phyloP scores from a whole-genome alignment of 495 filamentous ascomycete genomes.

The Bathelium albidoporum region DNA sequence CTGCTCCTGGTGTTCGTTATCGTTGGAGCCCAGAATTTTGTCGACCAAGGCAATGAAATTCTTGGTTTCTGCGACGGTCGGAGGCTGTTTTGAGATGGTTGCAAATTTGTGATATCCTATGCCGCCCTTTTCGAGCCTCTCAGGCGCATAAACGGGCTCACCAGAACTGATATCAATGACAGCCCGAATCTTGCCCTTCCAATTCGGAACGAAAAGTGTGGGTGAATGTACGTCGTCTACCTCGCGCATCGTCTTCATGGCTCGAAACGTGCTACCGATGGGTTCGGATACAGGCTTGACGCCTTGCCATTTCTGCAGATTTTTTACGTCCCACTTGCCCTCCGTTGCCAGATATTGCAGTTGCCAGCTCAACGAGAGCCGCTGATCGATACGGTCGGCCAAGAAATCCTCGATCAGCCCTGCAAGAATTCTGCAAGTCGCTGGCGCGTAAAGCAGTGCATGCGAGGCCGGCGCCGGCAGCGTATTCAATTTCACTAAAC shows the following conservation, averaged over 20 bases:
- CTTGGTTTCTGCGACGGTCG: constrained; percentile 61
- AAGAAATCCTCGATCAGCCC: constrained; percentile 80
- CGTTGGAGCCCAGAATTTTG: constrained; percentile 30
- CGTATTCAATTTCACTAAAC: constrained; percentile 57
- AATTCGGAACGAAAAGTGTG: constrained; percentile 57
- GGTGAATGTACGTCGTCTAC: constrained; percentile 78
- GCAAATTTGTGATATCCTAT: constrained; percentile 81
- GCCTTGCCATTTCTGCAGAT: constrained; percentile 80
- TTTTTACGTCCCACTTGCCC: constrained; percentile 98
- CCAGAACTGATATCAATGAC: constrained; percentile 86
- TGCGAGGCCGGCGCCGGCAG: constrained; percentile 74
- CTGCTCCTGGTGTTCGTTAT: constrained; percentile 33
- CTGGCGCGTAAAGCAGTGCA: constrained; percentile 69
- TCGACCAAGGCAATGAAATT: constrained; percentile 75
- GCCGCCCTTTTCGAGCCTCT: constrained; percentile 59
- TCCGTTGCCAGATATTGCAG: constrained; percentile 72
- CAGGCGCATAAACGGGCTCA: constrained; percentile 71
- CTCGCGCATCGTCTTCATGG: constrained; percentile 81
- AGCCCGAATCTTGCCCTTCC: constrained; percentile 54
- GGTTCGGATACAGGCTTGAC: constrained; percentile 66
- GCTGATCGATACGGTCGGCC: constrained; percentile 58
- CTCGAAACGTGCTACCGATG: constrained; percentile 66
- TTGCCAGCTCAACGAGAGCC: constrained; percentile 80
- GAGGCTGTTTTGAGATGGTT: constrained; percentile 85
- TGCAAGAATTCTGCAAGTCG: constrained; percentile 62